phyloP scores from a whole-genome alignment of 805 yeast genomes.

The Cyberlindnera americana region DNA sequence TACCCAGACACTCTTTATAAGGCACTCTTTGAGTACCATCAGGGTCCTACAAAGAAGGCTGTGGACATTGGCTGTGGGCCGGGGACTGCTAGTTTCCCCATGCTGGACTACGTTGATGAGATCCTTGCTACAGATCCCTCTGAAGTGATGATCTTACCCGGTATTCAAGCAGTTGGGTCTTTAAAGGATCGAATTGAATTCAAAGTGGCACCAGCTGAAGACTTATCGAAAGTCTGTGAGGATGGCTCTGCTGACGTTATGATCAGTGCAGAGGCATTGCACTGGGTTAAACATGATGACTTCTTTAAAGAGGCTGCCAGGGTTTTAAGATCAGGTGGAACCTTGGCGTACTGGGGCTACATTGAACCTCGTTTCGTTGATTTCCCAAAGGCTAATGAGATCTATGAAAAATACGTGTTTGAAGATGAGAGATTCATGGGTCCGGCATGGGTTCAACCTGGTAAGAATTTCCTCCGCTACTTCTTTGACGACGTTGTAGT shows the following conservation, averaged over 20 bases:
- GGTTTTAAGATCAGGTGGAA: constrained; percentile 53
- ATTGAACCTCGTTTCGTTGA: constrained; percentile 60
- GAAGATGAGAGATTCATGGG: constrained; percentile 47
- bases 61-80: constrained; percentile 74
- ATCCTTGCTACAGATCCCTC: constrained; percentile 61
- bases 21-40: constrained; percentile 39
- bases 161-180: constrained; percentile 25
- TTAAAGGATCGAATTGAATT: constrained; percentile 22
- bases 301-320: constrained; percentile 49
- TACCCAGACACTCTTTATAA: constrained; percentile 54
- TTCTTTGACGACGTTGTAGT: constrained; percentile 41
- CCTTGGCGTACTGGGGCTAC: constrained; percentile 71
- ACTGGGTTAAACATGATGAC: constrained; percentile 59
- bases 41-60: constrained; percentile 31
- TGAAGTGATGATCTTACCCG: constrained; percentile 45
- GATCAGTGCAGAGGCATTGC: constrained; percentile 71
- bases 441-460: constrained; percentile 66
- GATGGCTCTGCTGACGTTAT: constrained; percentile 48
- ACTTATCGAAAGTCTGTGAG: constrained; percentile 19
- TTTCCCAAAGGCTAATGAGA: constrained; percentile 50
- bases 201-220: constrained; percentile 27
- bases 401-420: constrained; percentile 51
- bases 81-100: constrained; percentile 57
- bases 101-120: constrained; percentile 39
- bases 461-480: constrained; percentile 46